Evolutionary conservation across 306 rosid genomes (phyloP).

Genomic region (Medicago truncatula): MtrunA17r5.0-ANR NC_053047.1:6528501-6529000

Average conservation of each 20-base stretch:
- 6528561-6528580: conserved; percentile 61
- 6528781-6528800: background rate
- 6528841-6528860: background rate
- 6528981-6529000: background rate
- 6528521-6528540: conserved; percentile 96
- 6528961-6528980: background rate
- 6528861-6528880: background rate
- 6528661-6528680: conserved; percentile 82
- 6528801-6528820: background rate
- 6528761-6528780: conserved; percentile 69
- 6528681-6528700: conserved; percentile 74
- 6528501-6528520: conserved; percentile 59
- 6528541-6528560: conserved; percentile 72
- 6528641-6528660: conserved; percentile 58
- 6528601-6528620: conserved; percentile 63
- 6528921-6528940: background rate
- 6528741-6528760: conserved; percentile 56
- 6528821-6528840: background rate
- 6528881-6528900: background rate
- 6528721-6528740: conserved; percentile 47
- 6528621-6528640: conserved; percentile 50
- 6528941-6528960: background rate
- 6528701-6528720: conserved; percentile 60
- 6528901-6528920: background rate
- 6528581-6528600: conserved; percentile 69